Evolutionary conservation across 2,329 filamentous ascomycete species (phyloP), one percentile per base, ranked within the genome.

Genomic region (Cryphonectria nitschkei): DNA sequence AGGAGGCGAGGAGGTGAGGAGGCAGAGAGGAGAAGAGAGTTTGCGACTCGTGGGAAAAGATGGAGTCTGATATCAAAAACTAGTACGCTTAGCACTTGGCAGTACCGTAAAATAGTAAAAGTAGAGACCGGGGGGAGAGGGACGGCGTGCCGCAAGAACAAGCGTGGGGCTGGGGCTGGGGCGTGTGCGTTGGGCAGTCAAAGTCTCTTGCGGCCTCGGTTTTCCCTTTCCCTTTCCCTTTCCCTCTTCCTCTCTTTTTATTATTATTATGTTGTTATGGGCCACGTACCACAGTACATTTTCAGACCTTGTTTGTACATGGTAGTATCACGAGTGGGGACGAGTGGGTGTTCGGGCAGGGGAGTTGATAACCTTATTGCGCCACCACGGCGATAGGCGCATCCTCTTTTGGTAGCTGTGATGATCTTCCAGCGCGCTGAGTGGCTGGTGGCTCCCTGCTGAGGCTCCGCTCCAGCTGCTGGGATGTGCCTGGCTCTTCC

Each of bases 341-440:
- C 29, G 52, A 9, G 50, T 26, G 14, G 54, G 64, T 50, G 50
- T 29, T 32, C 34, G 39, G 37, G 52, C 50, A 67, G 37, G 39
- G 68, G 52, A 7, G 19, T 26, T 54, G 41, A 70, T 66, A 72
- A 72, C 71, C 71, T 72, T 72, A 70, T 68, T 70, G 68, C 61
- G 61, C 39, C 65, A 52, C 29, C 37, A 39, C 62, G 65, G 65
- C 68, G 68, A 72, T 72, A 70, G 71, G 68, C 62, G 67, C 32
- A 69, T 63, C 58, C 60, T 37, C 56, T 68, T 68, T 60, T 34
- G 69, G 65, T 64, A 50, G 64, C 61, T 64, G 22, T 37, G 19
- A 54, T 64, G 26, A 16, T 56, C 13, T 41, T 43, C 41, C 32
- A 34, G 26, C 37, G 26, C 60, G 56, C 65, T 67, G 43, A 71